A percentile compares a stretch with the other conserved stretches of the same genome.
These are phyloP conservation scores for Chlamydomonas reinhardtii DNA, from an alignment of 163 green algal genomes.

Conservation along the genomic window DNA sequence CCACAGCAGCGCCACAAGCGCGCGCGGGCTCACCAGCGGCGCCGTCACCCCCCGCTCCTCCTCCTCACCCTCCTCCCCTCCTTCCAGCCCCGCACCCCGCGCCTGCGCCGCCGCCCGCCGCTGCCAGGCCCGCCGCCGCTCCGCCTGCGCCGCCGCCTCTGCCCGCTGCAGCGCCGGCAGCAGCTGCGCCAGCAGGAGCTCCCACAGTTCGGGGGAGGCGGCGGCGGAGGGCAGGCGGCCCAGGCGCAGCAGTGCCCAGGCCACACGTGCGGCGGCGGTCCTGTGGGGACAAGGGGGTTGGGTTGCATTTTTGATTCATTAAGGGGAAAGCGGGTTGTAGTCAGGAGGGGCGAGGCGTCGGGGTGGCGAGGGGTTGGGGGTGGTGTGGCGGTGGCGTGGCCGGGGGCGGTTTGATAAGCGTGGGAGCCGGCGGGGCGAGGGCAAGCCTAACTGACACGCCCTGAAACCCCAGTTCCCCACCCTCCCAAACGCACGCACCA, in stretches of 20 bases:
- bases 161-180: neutral
- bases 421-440: too few relatives aligned
- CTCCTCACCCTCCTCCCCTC: too few relatives aligned
- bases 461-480: too few relatives aligned
- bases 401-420: neutral
- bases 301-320: too few relatives aligned
- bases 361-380: too few relatives aligned
- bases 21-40: neutral
- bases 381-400: too few relatives aligned
- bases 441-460: too few relatives aligned
- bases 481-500: neutral
- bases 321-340: too few relatives aligned
- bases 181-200: neutral
- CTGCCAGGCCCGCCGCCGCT: neutral
- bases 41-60: neutral
- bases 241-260: constrained; percentile 31
- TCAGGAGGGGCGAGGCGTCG: neutral
- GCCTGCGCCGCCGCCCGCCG: neutral
- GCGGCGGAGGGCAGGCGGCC: neutral
- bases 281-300: too few relatives aligned
- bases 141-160: neutral
- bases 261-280: constrained; percentile 14
- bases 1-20: neutral
- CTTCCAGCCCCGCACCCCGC: too few relatives aligned
- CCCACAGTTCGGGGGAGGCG: neutral